Evolutionary conservation across 768 basidiomycete species (phyloP), one percentile per base, ranked within the genome.

Genomic region (Leccinum pellstonianum): DNA sequence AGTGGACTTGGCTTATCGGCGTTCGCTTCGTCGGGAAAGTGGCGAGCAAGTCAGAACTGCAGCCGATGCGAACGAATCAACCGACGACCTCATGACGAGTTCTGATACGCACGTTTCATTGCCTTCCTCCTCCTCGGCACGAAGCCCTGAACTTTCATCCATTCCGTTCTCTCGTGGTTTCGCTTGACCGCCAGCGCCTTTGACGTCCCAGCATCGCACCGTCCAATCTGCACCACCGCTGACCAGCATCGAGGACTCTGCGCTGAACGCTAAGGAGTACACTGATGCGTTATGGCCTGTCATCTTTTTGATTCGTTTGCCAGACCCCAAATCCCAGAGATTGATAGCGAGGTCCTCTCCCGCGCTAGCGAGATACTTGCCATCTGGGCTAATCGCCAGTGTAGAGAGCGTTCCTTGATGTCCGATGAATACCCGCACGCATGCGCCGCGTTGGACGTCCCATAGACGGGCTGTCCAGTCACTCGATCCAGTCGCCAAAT

Each of bases 141-240:
- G 71, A 64, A 64, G 69, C 43, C 67, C 70, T 15, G 75, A 65
- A 21, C 72, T 62, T 48, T 77, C 75, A 23, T 70, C 67, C 49
- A 68, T 64, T 27, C 83, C 86, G 67, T 85, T 86, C 70, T 85
- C 86, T 38, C 80, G 80, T 12, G 80, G 65, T 70, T 87, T 90
- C 23, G 66, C 75, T 25, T 80, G 81, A 1, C 91, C 91, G 11
- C 92, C 93, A 10, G 88, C 74, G 49, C 81, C 76, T 74, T 91
- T 95, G 37, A 97, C 88, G 71, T 99, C 97, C 97, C 97, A 99
- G 58, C 94, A 95, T n/a, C 96, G 82, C 17, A 98, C 95, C 1
- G 97, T 98, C 84, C 93, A 95, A 71, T 99, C 97, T 31, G 93
- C 86, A 25, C 90, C 83, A 6, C 95, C 95, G 59, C 93, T 95